Evolutionary conservation across 2,329 filamentous ascomycete genomes (phyloP).

Genomic region (Trichoderma atroviride): DNA sequence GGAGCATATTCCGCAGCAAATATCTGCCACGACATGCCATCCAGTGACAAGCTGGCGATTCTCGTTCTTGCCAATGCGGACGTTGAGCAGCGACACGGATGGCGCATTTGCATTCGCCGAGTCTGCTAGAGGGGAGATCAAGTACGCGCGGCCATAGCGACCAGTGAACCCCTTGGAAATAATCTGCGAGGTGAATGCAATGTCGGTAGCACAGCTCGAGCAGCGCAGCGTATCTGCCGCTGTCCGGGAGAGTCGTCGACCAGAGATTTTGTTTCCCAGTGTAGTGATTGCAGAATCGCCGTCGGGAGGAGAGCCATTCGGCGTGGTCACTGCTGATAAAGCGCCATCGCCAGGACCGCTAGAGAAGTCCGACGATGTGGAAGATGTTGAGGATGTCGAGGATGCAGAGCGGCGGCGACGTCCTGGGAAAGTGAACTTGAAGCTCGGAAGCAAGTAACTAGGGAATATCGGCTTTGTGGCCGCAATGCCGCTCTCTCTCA

Average conservation of each 20-base stretch:
- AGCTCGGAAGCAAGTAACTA: constrained; percentile 55
- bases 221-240: constrained; percentile 62
- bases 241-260: constrained; percentile 44
- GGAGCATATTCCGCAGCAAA: constrained; percentile 59
- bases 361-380: constrained; percentile 28
- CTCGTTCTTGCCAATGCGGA: constrained; percentile 57
- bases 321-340: constrained; percentile 37
- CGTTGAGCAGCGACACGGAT: constrained; percentile 52
- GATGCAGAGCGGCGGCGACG: constrained; percentile 45
- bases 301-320: constrained; percentile 35
- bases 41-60: constrained; percentile 64
- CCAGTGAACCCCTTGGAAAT: constrained; percentile 69
- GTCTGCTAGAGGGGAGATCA: constrained; percentile 50
- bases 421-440: constrained; percentile 50
- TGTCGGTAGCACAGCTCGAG: constrained; percentile 59
- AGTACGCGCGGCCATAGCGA: constrained; percentile 64
- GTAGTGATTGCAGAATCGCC: constrained; percentile 6
- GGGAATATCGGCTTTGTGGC: constrained; percentile 52
- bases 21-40: constrained; percentile 65
- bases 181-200: constrained; percentile 64
- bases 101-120: constrained; percentile 30
- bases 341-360: constrained; percentile 31
- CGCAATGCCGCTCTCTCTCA: constrained; percentile 45
- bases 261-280: background rate
- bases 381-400: constrained; percentile 33